These are phyloP conservation scores for Hamamelis virginiana DNA, from an alignment of 164 flowering plant genomes.

Conservation along the genomic window DNA sequence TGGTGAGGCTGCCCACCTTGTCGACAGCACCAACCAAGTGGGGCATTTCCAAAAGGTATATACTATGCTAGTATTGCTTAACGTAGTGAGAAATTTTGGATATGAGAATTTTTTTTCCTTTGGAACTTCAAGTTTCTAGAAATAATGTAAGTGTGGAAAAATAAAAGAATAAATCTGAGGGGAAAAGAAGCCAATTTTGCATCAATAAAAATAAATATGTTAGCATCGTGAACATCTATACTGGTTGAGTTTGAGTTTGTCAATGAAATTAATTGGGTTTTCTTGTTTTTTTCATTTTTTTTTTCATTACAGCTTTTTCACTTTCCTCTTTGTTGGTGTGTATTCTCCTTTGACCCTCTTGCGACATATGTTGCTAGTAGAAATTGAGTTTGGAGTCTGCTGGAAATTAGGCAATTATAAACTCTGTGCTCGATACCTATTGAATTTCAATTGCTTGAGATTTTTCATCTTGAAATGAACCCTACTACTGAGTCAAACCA, in stretches of 20 bases:
- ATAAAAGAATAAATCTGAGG: no score
- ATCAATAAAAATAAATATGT: no score
- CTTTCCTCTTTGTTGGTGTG: constrained; percentile 2
- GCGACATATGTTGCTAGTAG: no score
- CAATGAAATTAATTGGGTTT: constrained; percentile 3
- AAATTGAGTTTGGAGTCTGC: no score
- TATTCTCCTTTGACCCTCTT: no score
- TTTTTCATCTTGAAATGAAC: no score
- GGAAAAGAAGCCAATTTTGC: no score
- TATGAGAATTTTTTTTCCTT: no score
- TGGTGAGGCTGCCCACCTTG: constrained; percentile 63
- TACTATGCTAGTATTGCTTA: no score
- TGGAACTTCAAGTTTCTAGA: no score
- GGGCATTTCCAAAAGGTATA: constrained; percentile 65
- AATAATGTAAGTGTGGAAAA: no score
- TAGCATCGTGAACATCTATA: background rate
- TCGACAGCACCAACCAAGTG: constrained; percentile 49
- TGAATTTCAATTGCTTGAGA: constrained; percentile 2
- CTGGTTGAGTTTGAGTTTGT: constrained; percentile 1
- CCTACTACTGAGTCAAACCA: no score
- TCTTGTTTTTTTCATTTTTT: background rate
- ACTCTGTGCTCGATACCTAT: background rate
- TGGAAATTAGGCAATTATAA: background rate
- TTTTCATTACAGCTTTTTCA: background rate
- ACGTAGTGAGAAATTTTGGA: background rate